Evolutionary conservation across 805 yeast genomes (phyloP), one percentile per base, ranked within the genome.

Genomic region (Starmerella stellata): DNA sequence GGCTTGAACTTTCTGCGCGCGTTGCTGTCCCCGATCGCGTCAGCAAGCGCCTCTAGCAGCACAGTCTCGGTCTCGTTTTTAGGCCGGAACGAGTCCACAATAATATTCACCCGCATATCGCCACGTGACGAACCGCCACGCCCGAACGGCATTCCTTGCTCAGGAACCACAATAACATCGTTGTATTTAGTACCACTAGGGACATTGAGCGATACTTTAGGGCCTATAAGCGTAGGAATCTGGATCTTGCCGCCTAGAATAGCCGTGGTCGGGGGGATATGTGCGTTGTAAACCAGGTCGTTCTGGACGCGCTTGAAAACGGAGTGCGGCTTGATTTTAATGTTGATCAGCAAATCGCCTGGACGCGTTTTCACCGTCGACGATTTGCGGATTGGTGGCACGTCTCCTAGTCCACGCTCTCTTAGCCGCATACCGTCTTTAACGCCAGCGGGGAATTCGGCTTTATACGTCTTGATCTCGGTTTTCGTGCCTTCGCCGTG

Each of bases 191-290:
- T 79, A 1, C 95, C 96, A 0, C 79, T 62, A 37, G 92, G 75
- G 11, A 90, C 75, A 58, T 74, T 80, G 40, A 90, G 60, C 56
- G 82, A 78, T 37, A 92, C 63, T 27, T 68, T 68, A 30, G 69
- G 69, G 4, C 92, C 95, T 5, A 37, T 38, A 21, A 90, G 69
- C 0, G 98, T 87, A 25, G 96, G 96, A n/a, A 90, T 71, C 36
- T 77, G 72, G 18, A 90, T 69, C 34, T 72, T 74, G 29, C 99
- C 99, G 44, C 99, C 99, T 34, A 90, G 64, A 0, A 95, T 83
- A 1, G 98, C 98, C 0, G 98, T 90, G 1, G 98, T 90, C 74
- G 82, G 78, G 35, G 90, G 78, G 38, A 90, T 74, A 33, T 73
- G 72, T 35, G 75, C 72, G 21, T 66, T 64, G 52, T 72, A 69